These are phyloP conservation scores for Penicillium sp. DNA, from an alignment of 2,329 filamentous ascomycete genomes.

Conservation along the genomic window DNA sequence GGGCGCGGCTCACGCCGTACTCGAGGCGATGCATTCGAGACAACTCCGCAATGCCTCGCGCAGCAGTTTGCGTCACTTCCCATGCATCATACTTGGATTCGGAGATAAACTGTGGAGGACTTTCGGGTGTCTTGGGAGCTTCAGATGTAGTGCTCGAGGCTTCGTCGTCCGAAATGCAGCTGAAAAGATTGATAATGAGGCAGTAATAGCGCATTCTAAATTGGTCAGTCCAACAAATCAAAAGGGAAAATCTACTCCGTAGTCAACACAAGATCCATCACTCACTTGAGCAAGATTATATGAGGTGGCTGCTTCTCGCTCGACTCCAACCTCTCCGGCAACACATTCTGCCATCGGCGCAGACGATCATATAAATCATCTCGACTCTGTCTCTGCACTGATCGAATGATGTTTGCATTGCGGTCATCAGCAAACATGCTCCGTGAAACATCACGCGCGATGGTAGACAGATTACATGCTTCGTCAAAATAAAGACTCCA, in stretches of 20 bases:
- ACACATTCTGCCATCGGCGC: constrained; percentile 25
- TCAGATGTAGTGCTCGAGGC: constrained; percentile 14
- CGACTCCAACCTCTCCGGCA: constrained; percentile 28
- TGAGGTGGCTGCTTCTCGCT: constrained; percentile 29
- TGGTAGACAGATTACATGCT: constrained; percentile 31
- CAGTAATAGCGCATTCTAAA: constrained; percentile 34
- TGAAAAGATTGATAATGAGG: constrained; percentile 34
- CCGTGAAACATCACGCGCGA: constrained; percentile 34
- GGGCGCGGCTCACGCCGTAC: constrained; percentile 32
- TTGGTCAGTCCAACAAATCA: neutral
- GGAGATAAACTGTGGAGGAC: constrained; percentile 17
- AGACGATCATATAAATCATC: constrained; percentile 29
- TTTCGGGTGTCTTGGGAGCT: constrained; percentile 28
- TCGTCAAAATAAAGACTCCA: constrained; percentile 32
- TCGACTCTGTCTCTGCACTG: constrained; percentile 19
- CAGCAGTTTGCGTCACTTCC: constrained; percentile 26
- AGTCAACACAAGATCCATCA: neutral
- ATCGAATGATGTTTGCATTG: constrained; percentile 1
- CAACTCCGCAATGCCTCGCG: constrained; percentile 28
- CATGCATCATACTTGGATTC: constrained; percentile 19
- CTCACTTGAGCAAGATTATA: constrained; percentile 30
- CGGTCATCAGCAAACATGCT: constrained; percentile 26
- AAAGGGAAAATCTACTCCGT: neutral
- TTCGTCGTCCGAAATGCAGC: constrained; percentile 22
- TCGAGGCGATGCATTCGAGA: constrained; percentile 30